Base-by-base conservation (phyloP, 2,329 filamentous ascomycete species). In the Epichloe coenophiala region DNA sequence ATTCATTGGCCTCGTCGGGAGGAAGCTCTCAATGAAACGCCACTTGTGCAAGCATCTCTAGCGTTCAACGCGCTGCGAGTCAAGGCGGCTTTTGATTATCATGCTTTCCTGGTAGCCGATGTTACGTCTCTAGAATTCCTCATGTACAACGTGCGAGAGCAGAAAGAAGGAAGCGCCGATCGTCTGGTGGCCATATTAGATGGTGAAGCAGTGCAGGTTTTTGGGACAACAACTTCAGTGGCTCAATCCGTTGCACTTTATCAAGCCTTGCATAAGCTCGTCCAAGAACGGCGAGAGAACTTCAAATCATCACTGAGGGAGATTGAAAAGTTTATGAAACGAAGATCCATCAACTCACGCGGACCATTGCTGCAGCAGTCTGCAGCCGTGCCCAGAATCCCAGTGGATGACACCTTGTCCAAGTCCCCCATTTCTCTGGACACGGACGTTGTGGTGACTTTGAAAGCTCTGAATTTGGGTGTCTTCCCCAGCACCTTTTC, bases 11-110 rank as follows among this genome's bases (percentile, higher is more conserved):
- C 91, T 6, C 74, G 79, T 54, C 74, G 83, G 51, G 77, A 88
- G 57, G 76, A 81, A 55, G 80, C 78, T 3, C 70, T 83, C 41
- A 83, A 80, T 54, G 83, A 88, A 60, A 95, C 89, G 1, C 93
- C 93, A 0, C 75, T 95, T 42, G 83, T 98, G 21, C 90, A 97
- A 65, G 91, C 90, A 4, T 95, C 91, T 0, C 70, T 95, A 21
- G 81, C 83, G 1, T 95, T 98, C 66, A 80, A 83, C 51, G 80
- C 88, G 58, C 76, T 97, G 53, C 80, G 87, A 47, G 75, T 90
- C 55, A 97, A 97, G 68, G 85, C 84, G 15, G 88, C 89, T 0
- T 97, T 98, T 62, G 93, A 98, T 64, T 97, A 96, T 62, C 93
- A 97, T 63, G 86, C 89, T 3, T 97, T 98, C 68, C 73, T 94